These are phyloP conservation scores for Apiospora hydei DNA, from an alignment of 2,329 filamentous ascomycete genomes.

Conservation along the genomic window DNA sequence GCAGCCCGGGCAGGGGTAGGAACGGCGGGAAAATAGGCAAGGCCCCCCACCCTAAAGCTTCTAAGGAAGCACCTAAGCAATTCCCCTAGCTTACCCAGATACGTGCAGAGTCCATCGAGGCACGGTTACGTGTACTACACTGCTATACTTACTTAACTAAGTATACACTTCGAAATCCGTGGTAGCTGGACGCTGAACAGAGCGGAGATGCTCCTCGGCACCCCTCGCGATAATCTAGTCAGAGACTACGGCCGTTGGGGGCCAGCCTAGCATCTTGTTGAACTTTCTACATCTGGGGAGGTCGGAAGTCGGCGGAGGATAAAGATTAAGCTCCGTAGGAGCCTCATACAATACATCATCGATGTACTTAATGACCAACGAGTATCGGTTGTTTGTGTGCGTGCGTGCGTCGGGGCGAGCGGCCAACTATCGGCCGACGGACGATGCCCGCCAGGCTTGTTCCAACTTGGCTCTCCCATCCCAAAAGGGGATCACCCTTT, in stretches of 20 bases:
- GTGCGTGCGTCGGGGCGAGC: not conserved
- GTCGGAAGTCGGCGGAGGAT: too few species aligned
- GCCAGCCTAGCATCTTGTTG: not conserved
- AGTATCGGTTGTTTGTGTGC: too few species aligned
- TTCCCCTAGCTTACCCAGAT: not conserved
- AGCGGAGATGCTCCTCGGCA: not conserved
- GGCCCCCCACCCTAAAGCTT: not conserved
- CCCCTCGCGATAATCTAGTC: not conserved
- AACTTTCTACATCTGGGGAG: too few species aligned
- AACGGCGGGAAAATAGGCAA: not conserved
- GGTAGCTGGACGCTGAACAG: not conserved
- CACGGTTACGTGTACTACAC: not conserved
- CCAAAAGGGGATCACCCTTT: not conserved
- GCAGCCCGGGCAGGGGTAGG: not conserved
- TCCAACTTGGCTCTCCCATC: conserved; percentile 5
- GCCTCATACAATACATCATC: too few species aligned
- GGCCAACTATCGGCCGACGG: not conserved
- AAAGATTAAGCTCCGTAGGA: too few species aligned
- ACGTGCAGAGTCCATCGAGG: too few species aligned
- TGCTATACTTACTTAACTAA: not conserved
- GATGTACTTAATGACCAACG: too few species aligned
- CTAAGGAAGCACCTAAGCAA: not conserved
- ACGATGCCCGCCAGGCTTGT: not conserved
- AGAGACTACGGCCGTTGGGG: not conserved
- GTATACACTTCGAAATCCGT: too few species aligned